Evolutionary conservation across 192 early-diverging fungal genomes (phyloP).

Genomic region (Martensiomyces pterosporus): DNA sequence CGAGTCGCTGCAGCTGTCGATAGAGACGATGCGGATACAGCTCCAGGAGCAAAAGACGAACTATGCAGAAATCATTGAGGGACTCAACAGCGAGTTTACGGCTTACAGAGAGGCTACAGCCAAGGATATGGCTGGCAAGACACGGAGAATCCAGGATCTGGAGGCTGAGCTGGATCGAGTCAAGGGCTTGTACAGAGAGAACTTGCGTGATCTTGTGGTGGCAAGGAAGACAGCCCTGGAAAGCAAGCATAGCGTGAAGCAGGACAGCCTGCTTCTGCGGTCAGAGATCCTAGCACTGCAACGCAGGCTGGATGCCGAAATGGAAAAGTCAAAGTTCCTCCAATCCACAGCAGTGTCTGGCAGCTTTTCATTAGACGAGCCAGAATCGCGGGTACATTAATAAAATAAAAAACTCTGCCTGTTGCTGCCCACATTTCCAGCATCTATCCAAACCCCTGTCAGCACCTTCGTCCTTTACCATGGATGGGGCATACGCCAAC

Average conservation of each 20-base stretch:
- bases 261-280: slow-evolving; percentile 44
- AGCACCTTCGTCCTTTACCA: too few relatives aligned
- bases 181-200: slow-evolving; percentile 43
- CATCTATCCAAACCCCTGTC: too few relatives aligned
- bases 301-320: slow-evolving; percentile 47
- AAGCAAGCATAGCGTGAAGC: slow-evolving; percentile 45
- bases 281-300: slow-evolving; percentile 48
- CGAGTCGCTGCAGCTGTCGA: slow-evolving; percentile 39
- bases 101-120: slow-evolving; percentile 20
- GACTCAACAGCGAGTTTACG: slow-evolving; percentile 33
- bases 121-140: slow-evolving; percentile 15
- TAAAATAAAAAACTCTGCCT: too few relatives aligned
- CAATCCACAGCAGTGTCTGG: slow-evolving; percentile 14
- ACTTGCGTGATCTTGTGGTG: slow-evolving; percentile 41
- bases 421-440: too few relatives aligned
- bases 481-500: too few relatives aligned
- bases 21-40: slow-evolving; percentile 52
- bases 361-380: neutral
- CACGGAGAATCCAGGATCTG: slow-evolving; percentile 26
- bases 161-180: slow-evolving; percentile 38
- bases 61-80: slow-evolving; percentile 45
- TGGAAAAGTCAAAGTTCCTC: slow-evolving; percentile 43
- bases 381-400: too few relatives aligned
- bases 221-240: slow-evolving; percentile 36
- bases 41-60: slow-evolving; percentile 46